Evolutionary conservation across 2,329 filamentous ascomycete species (phyloP), one percentile per base, ranked within the genome.

Genomic region (Tolypocladium album): DNA sequence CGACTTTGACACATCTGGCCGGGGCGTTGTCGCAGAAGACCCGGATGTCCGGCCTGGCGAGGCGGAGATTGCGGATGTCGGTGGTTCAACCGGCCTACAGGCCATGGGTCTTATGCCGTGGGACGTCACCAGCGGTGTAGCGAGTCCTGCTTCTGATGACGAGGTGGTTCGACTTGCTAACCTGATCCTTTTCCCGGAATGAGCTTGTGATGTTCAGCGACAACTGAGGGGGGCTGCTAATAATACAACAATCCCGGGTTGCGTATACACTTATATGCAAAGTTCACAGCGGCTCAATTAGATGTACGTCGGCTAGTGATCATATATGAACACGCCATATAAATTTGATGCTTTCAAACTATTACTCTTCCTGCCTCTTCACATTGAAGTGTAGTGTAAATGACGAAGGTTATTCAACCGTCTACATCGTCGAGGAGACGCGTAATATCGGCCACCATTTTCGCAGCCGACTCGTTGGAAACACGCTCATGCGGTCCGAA

Each of bases 91-190:
- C 9, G 82, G 74, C 0, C 68, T 85, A 59, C 76, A 78, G 63
- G 81, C 82, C n/a, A 85, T 85, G 82, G 82, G 82, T 0, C 71
- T 85, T 1, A 76, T 76, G 43, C 79, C 79, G 3, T 84, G 81
- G 76, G 76, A 76, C 63, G 62, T 38, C 7, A 5, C 74, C 57
- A 67, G 39, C 39, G 17, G 38, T 4, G 22, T 67, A 15, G 64
- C 68, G 2, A 66, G 63, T 31, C 74, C 72, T 12, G 69, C 74
- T 34, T 78, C 78, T 2, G 79, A 83, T 69, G 75, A 76, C 2
- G 80, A 83, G 66, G 78, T 83, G 1, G 76, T 82, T 15, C 70
- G 79, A 43, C 70, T 83, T 43, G 80, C 81, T 27, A 84, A 83
- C 66, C 81, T 81, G 59, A 83, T 84, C 58, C 60, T 61, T 13